Percentiles rank a stretch among this genome's conserved stretches.
phyloP scores from a whole-genome alignment of 2,329 filamentous ascomycete species.

The Trichophyton rubrum region DNA sequence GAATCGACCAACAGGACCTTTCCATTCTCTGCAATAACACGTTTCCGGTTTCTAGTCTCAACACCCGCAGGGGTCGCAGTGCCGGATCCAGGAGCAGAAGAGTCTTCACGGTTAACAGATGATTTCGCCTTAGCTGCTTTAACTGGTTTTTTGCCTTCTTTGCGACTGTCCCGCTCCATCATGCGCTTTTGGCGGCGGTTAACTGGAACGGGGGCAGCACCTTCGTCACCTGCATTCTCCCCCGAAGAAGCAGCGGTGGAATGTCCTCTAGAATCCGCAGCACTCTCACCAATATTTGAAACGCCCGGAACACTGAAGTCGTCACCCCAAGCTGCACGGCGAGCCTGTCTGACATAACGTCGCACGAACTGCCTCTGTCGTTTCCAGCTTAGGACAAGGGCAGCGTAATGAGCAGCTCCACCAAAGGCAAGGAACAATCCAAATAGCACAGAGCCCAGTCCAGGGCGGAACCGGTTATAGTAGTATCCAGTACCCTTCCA shows the following conservation, averaged over 20 bases:
- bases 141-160: slow-evolving; percentile 47
- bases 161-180: slow-evolving; percentile 66
- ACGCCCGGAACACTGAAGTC: slow-evolving; percentile 55
- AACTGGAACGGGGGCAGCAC: slow-evolving; percentile 40
- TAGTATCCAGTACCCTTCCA: slow-evolving; percentile 99
- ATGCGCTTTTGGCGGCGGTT: slow-evolving; percentile 80
- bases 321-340: slow-evolving; percentile 81
- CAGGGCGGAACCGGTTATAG: slow-evolving; percentile 86
- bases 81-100: slow-evolving; percentile 27
- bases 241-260: slow-evolving; percentile 30
- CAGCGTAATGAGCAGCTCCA: slow-evolving; percentile 75
- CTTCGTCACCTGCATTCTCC: slow-evolving; percentile 36
- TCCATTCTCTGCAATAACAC: slow-evolving; percentile 85
- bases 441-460: slow-evolving; percentile 68
- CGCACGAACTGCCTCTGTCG: slow-evolving; percentile 84
- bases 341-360: slow-evolving; percentile 79
- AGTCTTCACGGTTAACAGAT: slow-evolving; percentile 7
- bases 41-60: slow-evolving; percentile 57
- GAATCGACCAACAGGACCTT: slow-evolving; percentile 91
- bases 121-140: slow-evolving; percentile 15
- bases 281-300: slow-evolving; percentile 46
- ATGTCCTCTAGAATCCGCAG: slow-evolving; percentile 16
- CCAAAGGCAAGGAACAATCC: slow-evolving; percentile 74
- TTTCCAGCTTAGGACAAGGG: slow-evolving; percentile 75
- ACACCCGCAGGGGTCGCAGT: slow-evolving; percentile 42